Evolutionary conservation across 768 basidiomycete species (phyloP), one percentile per base, ranked within the genome.

Genomic region (Pulveroboletus sp.): DNA sequence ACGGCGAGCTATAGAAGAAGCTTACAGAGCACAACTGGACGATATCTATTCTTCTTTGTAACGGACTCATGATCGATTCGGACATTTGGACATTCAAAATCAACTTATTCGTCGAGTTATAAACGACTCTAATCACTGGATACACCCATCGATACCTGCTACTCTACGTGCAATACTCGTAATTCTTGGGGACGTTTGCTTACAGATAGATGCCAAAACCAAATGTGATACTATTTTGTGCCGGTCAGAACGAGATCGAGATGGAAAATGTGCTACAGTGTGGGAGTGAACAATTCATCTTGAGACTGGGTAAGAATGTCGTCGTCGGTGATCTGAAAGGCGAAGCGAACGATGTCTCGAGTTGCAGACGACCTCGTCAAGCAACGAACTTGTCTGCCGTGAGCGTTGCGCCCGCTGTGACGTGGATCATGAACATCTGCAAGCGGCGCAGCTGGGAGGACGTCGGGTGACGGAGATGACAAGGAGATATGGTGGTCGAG

Each of bases 1-100:
- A 43, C 78, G 88, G 38, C 79, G 75, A 56, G 86, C 85, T 12
- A 85, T 89, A 19, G 88, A 90, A 68, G 83, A 85, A 54, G 57
- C 71, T 22, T 86, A 78, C 71, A 73, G 74, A 59, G 56, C 61
- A 22, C 70, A 77, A 47, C 74, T 90, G 20, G 85, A 89, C 65
- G 61, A 63, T 30, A 75, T 87, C 31, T 88, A 82, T 56, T 64
- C 65, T 49, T 55, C 57, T 45, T 45, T 67, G 46, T 46, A 34
- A 23, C 59, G 50, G n/a, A n/a, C n/a, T n/a, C 60, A 36, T 31
- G 47, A 26, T 36, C 26, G 27, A 46, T n/a, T n/a, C n/a, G 34
- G 38, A 42, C 54, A 42, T 12, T 36, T 10, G 34, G 16, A 43
- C 23, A 29, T 44, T 20, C 20, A 41, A n/a, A 54, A 17, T 34